A percentile compares a stretch with the other conserved stretches of the same genome.
Conservation (phyloP, 2,329 filamentous ascomycete genomes). For the Cercospora citrullina region DNA sequence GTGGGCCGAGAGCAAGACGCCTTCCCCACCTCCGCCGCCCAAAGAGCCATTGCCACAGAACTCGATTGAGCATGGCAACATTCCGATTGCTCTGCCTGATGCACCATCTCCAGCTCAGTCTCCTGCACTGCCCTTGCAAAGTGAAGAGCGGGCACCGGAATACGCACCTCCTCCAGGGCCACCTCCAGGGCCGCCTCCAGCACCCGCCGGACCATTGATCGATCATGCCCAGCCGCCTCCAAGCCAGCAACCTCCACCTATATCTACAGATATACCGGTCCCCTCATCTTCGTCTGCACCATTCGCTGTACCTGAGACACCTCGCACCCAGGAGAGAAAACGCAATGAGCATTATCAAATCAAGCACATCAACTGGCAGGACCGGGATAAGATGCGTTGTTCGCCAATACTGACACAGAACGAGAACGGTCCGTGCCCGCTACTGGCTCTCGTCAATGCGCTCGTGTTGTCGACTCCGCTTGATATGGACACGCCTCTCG, state of each 20-base stretch:
- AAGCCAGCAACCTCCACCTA: constrained; percentile 38
- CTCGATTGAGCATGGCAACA: constrained; percentile 12
- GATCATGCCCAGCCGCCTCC: constrained; percentile 36
- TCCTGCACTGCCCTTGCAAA: constrained; percentile 11
- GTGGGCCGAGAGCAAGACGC: constrained; percentile 21
- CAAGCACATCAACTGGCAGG: constrained; percentile 85
- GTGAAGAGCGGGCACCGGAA: constrained; percentile 12
- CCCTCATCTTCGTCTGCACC: constrained; percentile 16
- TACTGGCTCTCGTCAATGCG: constrained; percentile 91
- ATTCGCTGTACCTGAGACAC: constrained; percentile 38
- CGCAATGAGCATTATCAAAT: constrained; percentile 83
- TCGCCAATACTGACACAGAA: constrained; percentile 92
- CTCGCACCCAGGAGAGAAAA: constrained; percentile 47
- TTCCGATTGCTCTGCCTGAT: constrained; percentile 4
- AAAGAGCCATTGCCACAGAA: constrained; percentile 25
- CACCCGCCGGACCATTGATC: constrained; percentile 35
- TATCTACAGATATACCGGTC: constrained; percentile 19
- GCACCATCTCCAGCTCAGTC: constrained; percentile 7
- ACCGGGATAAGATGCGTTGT: constrained; percentile 66
- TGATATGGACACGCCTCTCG: constrained; percentile 66
- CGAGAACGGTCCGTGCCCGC: constrained; percentile 87
- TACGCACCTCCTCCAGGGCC: constrained; percentile 29
- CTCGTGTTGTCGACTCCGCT: constrained; percentile 78
- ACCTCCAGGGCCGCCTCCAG: constrained; percentile 38
- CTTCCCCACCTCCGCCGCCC: constrained; percentile 22